phyloP scores from a whole-genome alignment of 306 rosid genomes.

The Adenanthera pavonina region DNA sequence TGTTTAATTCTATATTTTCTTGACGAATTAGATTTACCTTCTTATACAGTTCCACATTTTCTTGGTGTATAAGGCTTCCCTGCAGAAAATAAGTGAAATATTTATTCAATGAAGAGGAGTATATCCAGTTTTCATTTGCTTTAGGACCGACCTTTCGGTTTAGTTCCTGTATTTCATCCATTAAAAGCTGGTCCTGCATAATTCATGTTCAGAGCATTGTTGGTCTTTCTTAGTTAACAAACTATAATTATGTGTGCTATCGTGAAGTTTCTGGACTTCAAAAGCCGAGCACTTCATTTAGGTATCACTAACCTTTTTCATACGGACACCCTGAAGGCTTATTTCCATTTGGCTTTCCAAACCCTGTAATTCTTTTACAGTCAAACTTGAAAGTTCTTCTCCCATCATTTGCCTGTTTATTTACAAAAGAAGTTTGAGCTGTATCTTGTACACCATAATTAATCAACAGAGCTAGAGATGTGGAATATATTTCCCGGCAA shows the following conservation, averaged over 20 bases:
- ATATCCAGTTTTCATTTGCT: slow-evolving; percentile 33
- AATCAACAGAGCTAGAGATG: slow-evolving; percentile 22
- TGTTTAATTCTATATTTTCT: slow-evolving; percentile 67
- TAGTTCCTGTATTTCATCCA: slow-evolving; percentile 85
- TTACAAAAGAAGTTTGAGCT: slow-evolving; percentile 29
- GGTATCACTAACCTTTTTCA: slow-evolving; percentile 61
- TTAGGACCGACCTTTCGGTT: slow-evolving; percentile 72
- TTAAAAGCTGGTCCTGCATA: slow-evolving; percentile 74
- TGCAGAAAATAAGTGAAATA: slow-evolving; percentile 43
- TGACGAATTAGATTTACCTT: slow-evolving; percentile 74
- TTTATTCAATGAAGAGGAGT: slow-evolving; percentile 30
- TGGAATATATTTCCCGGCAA: slow-evolving; percentile 13
- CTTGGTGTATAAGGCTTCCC: slow-evolving; percentile 81
- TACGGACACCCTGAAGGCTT: slow-evolving; percentile 80
- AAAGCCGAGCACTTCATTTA: slow-evolving; percentile 27
- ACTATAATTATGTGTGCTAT: not conserved
- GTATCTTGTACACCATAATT: slow-evolving; percentile 35
- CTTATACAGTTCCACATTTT: slow-evolving; percentile 71
- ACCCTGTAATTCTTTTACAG: slow-evolving; percentile 64
- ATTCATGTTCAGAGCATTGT: slow-evolving; percentile 27
- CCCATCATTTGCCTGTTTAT: slow-evolving; percentile 88
- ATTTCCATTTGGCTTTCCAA: slow-evolving; percentile 84
- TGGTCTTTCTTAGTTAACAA: not conserved
- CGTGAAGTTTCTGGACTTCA: not conserved
- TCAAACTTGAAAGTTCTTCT: slow-evolving; percentile 79